Evolutionary conservation across 768 basidiomycete genomes (phyloP).

Genomic region (Suillus clintonianus): DNA sequence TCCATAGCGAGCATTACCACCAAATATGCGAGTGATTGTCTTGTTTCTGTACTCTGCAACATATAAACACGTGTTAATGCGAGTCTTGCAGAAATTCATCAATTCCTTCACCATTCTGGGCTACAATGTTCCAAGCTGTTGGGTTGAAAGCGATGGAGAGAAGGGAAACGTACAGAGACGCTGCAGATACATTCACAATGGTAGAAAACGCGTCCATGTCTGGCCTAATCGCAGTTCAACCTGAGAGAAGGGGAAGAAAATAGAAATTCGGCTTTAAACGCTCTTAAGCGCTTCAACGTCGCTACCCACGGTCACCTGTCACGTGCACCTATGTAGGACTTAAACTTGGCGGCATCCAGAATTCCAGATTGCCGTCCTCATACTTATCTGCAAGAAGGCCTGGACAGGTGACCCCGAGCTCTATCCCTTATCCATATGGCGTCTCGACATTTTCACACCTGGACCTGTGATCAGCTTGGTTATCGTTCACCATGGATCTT

Average conservation of each 20-base stretch:
- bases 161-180: constrained; percentile 67
- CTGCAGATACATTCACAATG: constrained; percentile 60
- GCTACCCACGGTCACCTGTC: neutral
- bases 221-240: neutral
- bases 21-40: constrained; percentile 82
- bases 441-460: neutral
- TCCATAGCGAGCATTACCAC: constrained; percentile 70
- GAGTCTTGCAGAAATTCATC: neutral
- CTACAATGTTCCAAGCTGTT: constrained; percentile 93
- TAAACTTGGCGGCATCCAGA: neutral
- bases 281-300: neutral
- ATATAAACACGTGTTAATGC: neutral
- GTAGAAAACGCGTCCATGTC: constrained; percentile 31
- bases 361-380: too few species aligned
- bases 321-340: too few species aligned
- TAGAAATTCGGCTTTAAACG: neutral
- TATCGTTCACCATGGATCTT: constrained; percentile 48
- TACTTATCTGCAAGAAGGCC: too few species aligned
- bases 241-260: constrained; percentile 1
- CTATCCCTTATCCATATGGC: constrained; percentile 6
- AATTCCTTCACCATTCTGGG: constrained; percentile 73
- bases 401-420: neutral
- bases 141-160: constrained; percentile 86
- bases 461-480: neutral
- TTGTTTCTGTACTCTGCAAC: constrained; percentile 75